Evolutionary conservation across 306 rosid species (phyloP).

Genomic region (Vigna unguiculata): DNA sequence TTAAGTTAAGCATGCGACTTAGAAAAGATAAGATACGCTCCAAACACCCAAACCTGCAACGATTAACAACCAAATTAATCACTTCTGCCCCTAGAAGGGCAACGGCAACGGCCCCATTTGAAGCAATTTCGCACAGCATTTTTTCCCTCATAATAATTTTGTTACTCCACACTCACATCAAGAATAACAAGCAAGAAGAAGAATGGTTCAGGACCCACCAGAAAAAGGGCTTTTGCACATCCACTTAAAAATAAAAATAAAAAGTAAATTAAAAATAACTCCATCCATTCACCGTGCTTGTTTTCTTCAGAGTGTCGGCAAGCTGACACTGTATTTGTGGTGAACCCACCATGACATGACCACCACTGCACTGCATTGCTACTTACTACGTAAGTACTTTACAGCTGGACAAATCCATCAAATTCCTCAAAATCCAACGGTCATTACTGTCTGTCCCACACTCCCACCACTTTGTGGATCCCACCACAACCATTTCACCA

Average conservation of each 20-base stretch:
- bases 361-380: neutral
- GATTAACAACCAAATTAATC: constrained; percentile 21
- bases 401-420: constrained; percentile 47
- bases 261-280: too few species aligned
- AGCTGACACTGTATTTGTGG: neutral
- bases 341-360: neutral
- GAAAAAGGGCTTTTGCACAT: neutral
- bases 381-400: constrained; percentile 15
- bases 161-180: neutral
- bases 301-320: constrained; percentile 35
- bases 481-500: constrained; percentile 41
- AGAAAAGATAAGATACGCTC: neutral
- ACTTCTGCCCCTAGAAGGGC: neutral
- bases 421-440: constrained; percentile 50
- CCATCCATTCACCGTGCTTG: neutral
- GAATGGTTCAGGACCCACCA: constrained; percentile 31
- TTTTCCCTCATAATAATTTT: too few species aligned
- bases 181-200: neutral
- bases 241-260: neutral
- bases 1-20: neutral
- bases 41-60: too few species aligned
- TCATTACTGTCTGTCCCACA: constrained; percentile 29
- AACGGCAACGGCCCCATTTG: neutral
- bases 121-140: constrained; percentile 13
- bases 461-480: constrained; percentile 32